Evolutionary conservation across 441 rosid species (phyloP), one percentile per base, ranked within the genome.

Genomic region (Macaranga tanarius): DNA sequence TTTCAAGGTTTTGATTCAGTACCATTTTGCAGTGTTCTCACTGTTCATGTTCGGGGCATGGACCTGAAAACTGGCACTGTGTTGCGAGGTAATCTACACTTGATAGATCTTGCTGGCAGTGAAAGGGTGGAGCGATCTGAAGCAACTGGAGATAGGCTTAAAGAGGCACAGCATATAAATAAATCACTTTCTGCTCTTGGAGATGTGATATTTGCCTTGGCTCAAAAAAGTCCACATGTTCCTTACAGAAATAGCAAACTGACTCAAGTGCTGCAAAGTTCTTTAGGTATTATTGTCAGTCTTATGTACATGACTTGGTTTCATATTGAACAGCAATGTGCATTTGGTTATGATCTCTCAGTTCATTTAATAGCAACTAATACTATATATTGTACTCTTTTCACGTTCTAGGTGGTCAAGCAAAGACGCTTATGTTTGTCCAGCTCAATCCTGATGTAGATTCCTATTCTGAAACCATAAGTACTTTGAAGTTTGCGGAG

Each of bases 161-260:
- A 75, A 72, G 81, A 81, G 79, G 84, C 84, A 69, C 84, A 77
- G 10, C 81, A 81, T 60, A 81, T 77, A 75, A 81, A 81, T 48
- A 81, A 78, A 66, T 81, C 81, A 23, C 69, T 81, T 45, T 77
- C 84, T 10, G 84, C 81, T 2, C 81, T 81, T 34, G 81, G 84
- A 10, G 84, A 81, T 72, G 81, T 77, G 45, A 81, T 81, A 67
- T 81, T 75, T 72, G 76, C 84, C 23, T 73, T 81, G 50, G 79
- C 84, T 54, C 84, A 81, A 50, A 81, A 81, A 60, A 77, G 70
- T 65, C 62, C 67, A 10, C 84, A 81, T 48, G 84, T 81, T 31
- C 84, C 84, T 10, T 81, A 77, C 73, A 72, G 84, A 75, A 81
- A 81, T 72, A 81, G 84, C 77, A 81, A 81, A 72, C 73, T 81